Evolutionary conservation across 495 filamentous ascomycete genomes (phyloP).

Genomic region (Elasticomyces elasticus): DNA sequence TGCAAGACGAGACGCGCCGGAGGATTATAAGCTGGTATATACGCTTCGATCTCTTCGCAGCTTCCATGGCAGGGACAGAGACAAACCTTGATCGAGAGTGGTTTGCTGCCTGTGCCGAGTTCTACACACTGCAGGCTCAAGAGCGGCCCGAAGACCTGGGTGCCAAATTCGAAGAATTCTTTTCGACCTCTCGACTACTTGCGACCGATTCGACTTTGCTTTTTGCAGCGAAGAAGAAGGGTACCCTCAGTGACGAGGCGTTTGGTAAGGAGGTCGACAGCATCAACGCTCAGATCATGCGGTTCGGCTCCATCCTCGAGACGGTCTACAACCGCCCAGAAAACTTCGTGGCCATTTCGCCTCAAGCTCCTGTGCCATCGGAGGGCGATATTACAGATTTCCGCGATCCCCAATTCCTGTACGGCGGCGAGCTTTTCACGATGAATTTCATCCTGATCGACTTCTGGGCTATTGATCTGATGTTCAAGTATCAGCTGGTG

Average conservation of each 20-base stretch:
- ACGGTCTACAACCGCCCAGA: conserved; percentile 42
- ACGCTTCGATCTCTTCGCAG: conserved; percentile 76
- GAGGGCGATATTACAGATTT: conserved; percentile 63
- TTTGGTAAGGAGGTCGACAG: conserved; percentile 54
- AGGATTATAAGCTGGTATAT: conserved; percentile 78
- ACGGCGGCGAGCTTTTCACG: conserved; percentile 57
- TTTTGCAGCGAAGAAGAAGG: conserved; percentile 56
- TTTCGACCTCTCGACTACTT: conserved; percentile 59
- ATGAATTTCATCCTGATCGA: conserved; percentile 68
- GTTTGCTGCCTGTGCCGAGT: conserved; percentile 58
- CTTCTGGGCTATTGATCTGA: conserved; percentile 64
- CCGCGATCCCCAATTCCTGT: conserved; percentile 56
- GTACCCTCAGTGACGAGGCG: conserved; percentile 50
- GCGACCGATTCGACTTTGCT: conserved; percentile 72
- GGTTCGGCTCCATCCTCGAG: conserved; percentile 49
- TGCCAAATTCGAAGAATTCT: conserved; percentile 55
- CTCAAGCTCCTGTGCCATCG: conserved; percentile 34
- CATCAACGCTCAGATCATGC: conserved; percentile 43
- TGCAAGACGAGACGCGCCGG: conserved; percentile 55
- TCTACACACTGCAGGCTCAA: conserved; percentile 48
- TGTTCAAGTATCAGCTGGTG: conserved; percentile 67
- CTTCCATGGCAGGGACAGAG: conserved; percentile 69
- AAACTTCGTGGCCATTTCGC: conserved; percentile 8
- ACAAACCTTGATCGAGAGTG: conserved; percentile 68
- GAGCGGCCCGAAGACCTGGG: conserved; percentile 52